Evolutionary conservation across 2,329 filamentous ascomycete species (phyloP), one percentile per base, ranked within the genome.

Genomic region (Penicillium hesseltinei): DNA sequence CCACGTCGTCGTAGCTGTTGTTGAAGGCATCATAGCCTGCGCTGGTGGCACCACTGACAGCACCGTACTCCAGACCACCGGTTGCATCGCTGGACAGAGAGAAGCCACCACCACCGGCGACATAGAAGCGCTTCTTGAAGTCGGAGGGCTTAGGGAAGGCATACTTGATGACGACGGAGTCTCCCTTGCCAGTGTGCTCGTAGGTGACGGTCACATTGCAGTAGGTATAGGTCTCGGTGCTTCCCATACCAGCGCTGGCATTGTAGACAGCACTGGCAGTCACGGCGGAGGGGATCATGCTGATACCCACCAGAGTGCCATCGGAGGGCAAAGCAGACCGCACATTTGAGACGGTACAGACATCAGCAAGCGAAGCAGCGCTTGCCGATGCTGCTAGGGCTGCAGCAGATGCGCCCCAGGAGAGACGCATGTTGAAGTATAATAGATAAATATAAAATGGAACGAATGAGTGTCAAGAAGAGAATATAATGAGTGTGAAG

Each of bases 71-170:
- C 19, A 80, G 71, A 54, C 77, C 75, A 31, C 75, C 75, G 7
- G 75, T 77, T 3, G 73, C 69, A 53, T 66, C 72, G 43, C 59
- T 68, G 43, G 63, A 69, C n/a, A 79, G 71, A 17, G 73, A 69
- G 66, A 72, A 80, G 2, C 77, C 79, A 23, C 77, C 78, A 21
- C 79, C 78, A 8, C 78, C 78, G 15, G 66, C 73, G 6, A 78
- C 73, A 52, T 79, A 78, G 66, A 78, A 81, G 19, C 78, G 77
- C 63, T 76, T 78, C 63, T 78, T 63, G 65, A 77, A 81, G 42
- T 71, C 68, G 21, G 69, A 66, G 0, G 69, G 70, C 40, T 62
- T 59, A 17, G 60, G 77, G 70, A 58, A 77, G 63, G 72, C 73
- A 68, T 54, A 74, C 54, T 66, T 74, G 65, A 76, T 67, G 36